These are phyloP conservation scores for Mycena citricolor DNA, from an alignment of 1,284 basidiomycete species.

Conservation along the genomic window DNA sequence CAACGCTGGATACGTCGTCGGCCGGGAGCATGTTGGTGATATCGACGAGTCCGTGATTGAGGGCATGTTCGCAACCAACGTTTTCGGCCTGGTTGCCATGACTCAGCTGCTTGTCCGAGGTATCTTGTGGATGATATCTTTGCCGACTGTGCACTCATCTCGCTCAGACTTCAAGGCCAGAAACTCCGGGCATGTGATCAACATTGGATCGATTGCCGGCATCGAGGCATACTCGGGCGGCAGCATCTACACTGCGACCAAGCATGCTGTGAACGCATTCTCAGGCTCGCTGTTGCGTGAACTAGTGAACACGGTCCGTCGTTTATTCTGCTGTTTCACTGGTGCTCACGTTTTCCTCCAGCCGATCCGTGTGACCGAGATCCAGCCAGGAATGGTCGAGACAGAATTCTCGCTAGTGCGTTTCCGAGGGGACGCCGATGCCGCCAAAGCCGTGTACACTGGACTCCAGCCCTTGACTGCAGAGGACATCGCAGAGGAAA, in stretches of 20 bases:
- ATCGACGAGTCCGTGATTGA: slow-evolving; percentile 77
- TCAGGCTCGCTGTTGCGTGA: slow-evolving; percentile 82
- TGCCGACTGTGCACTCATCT: no score
- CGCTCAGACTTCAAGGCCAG: slow-evolving; percentile 93
- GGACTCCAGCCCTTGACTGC: slow-evolving; percentile 79
- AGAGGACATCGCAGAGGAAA: slow-evolving; percentile 92
- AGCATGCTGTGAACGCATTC: slow-evolving; percentile 90
- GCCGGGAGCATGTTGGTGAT: slow-evolving; percentile 80
- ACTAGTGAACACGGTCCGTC: slow-evolving; percentile 70
- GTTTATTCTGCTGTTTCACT: no score
- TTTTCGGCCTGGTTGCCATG: slow-evolving; percentile 83
- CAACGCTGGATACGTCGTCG: slow-evolving; percentile 86
- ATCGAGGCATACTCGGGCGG: slow-evolving; percentile 91
- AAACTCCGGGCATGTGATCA: slow-evolving; percentile 90
- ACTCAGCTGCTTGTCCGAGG: slow-evolving; percentile 79
- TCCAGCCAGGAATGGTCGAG: slow-evolving; percentile 93
- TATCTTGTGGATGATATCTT: slow-evolving; percentile 25
- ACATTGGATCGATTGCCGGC: slow-evolving; percentile 92
- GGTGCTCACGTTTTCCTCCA: slow-evolving; percentile 1
- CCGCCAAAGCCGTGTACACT: slow-evolving; percentile 88
- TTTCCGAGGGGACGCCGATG: slow-evolving; percentile 78
- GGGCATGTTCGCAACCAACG: slow-evolving; percentile 92
- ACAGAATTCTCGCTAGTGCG: slow-evolving; percentile 90
- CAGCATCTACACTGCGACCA: slow-evolving; percentile 79
- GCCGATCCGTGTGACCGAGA: slow-evolving; percentile 87